Evolutionary conservation across 2,329 filamentous ascomycete genomes (phyloP).

Genomic region (Seiridium cupressi): DNA sequence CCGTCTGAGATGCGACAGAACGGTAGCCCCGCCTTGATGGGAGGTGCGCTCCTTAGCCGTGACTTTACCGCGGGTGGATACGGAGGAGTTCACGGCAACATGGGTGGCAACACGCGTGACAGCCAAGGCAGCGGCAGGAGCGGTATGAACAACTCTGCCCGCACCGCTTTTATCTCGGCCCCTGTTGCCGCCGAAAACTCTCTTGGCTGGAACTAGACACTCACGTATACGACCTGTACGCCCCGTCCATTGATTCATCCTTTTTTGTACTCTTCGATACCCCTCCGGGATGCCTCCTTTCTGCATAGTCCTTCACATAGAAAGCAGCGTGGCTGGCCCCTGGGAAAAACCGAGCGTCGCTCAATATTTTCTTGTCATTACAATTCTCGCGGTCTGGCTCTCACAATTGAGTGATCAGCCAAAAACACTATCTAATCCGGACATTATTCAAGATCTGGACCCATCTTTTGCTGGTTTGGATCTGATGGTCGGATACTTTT

Average conservation of each 20-base stretch:
- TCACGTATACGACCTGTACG: conserved; percentile 29
- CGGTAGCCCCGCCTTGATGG: conserved; percentile 65
- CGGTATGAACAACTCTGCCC: conserved; percentile 51
- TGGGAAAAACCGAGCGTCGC: conserved; percentile 23
- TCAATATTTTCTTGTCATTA: conserved; percentile 28
- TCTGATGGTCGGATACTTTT: conserved; percentile 3
- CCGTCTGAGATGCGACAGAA: conserved; percentile 54
- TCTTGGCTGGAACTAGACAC: conserved; percentile 82
- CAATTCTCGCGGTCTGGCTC: conserved; percentile 8
- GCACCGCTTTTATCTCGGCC: conserved; percentile 73
- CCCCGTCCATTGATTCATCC: conserved; percentile 25
- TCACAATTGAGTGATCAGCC: neutral
- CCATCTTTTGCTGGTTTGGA: conserved; percentile 31
- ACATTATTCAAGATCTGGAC: conserved; percentile 23
- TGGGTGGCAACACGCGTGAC: conserved; percentile 34
- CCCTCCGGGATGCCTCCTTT: conserved; percentile 34
- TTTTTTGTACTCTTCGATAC: conserved; percentile 40
- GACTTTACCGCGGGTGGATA: conserved; percentile 49
- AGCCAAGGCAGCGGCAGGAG: conserved; percentile 66
- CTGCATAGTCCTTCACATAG: conserved; percentile 16
- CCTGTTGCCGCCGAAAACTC: conserved; percentile 94
- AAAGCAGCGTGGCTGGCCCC: conserved; percentile 7
- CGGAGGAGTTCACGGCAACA: conserved; percentile 39
- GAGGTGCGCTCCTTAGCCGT: conserved; percentile 60
- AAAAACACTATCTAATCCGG: conserved; percentile 12